These are phyloP conservation scores for Chytriomyces confervae DNA, from an alignment of 192 early-diverging fungal species.

Conservation along the genomic window DNA sequence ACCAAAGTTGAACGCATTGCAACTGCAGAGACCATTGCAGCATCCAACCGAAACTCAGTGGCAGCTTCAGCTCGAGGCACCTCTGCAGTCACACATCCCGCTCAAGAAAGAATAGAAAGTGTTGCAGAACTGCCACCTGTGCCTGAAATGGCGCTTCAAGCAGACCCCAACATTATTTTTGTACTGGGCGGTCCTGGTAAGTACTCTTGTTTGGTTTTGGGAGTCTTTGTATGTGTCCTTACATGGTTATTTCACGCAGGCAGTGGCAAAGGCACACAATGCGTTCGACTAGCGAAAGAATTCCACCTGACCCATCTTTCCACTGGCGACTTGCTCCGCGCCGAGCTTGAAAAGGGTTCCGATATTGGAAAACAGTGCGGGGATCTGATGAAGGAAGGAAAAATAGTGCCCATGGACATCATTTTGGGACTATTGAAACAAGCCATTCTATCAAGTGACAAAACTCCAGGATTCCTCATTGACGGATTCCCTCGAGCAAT, in stretches of 20 bases:
- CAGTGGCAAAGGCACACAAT: constrained; percentile 88
- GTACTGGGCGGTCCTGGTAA: constrained; percentile 58
- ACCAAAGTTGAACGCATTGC: too few species aligned
- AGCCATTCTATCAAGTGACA: constrained; percentile 36
- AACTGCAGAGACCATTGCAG: too few species aligned
- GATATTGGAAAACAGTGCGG: constrained; percentile 72
- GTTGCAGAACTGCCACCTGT: not conserved
- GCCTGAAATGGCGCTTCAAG: not conserved
- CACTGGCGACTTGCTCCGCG: constrained; percentile 87
- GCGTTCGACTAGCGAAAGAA: constrained; percentile 74
- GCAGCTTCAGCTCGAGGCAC: too few species aligned
- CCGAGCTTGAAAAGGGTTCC: constrained; percentile 59
- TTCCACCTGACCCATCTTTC: constrained; percentile 87
- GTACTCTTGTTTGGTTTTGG: too few species aligned
- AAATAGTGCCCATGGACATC: constrained; percentile 75
- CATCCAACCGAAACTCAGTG: too few species aligned
- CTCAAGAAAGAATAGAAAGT: too few species aligned
- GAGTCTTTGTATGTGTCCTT: too few species aligned
- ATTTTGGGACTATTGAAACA: constrained; percentile 40
- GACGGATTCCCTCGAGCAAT: constrained; percentile 63
- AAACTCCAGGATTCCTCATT: constrained; percentile 45
- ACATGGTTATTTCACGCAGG: constrained; percentile 5
- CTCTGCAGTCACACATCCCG: too few species aligned
- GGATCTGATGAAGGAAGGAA: constrained; percentile 80
- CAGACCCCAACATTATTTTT: constrained; percentile 51